Conservation (phyloP, 2,329 filamentous ascomycete genomes). For the Tricladium varicosporioides region DNA sequence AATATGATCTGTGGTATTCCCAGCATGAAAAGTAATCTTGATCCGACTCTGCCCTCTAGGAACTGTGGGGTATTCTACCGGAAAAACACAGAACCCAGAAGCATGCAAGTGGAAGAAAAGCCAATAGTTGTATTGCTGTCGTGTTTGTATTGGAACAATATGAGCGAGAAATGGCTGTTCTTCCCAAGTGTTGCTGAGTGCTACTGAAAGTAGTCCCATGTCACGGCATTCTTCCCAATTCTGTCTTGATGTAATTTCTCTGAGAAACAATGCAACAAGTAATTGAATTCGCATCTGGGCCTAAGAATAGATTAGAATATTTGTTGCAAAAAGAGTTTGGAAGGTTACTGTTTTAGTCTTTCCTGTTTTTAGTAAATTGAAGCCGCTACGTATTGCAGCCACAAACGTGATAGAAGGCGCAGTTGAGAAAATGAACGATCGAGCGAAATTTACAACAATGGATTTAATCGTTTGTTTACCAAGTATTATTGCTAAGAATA, state of each 20-base stretch:
- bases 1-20: conserved; percentile 39
- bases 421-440: conserved; percentile 38
- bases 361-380: conserved; percentile 20
- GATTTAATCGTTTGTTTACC: background rate
- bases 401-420: conserved; percentile 38
- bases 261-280: background rate
- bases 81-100: conserved; percentile 1
- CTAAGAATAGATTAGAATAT: background rate
- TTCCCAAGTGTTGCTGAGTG: background rate
- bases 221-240: background rate
- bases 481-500: background rate
- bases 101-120: background rate
- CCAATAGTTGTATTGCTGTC: background rate
- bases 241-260: background rate
- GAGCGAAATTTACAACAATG: conserved; percentile 7
- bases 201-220: background rate
- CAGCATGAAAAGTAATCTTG: conserved; percentile 41
- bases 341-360: too few relatives aligned
- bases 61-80: conserved; percentile 41
- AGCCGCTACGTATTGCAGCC: conserved; percentile 34
- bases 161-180: conserved; percentile 1
- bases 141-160: background rate
- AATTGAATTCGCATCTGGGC: background rate
- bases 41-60: conserved; percentile 39
- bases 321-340: too few relatives aligned